These are phyloP conservation scores for Corylus avellana DNA, from an alignment of 306 rosid species.

Conservation along the genomic window DNA sequence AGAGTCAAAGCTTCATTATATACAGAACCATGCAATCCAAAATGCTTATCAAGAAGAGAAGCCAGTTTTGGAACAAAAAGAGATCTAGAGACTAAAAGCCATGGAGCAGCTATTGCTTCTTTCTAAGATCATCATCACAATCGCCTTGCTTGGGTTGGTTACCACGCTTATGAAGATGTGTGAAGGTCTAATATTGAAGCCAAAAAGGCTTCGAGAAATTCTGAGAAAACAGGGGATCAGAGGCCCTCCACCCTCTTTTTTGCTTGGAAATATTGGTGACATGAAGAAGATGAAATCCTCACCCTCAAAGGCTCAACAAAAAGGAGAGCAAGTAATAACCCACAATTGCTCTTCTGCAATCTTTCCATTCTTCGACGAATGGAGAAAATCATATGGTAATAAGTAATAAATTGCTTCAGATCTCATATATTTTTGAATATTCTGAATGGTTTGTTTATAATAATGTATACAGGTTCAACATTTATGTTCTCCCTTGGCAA, in stretches of 20 bases:
- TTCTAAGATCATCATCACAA: constrained; percentile 6
- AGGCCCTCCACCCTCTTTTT: constrained; percentile 44
- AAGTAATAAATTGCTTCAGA: neutral
- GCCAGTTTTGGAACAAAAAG: too few species aligned
- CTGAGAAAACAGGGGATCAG: constrained; percentile 46
- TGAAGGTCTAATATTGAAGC: constrained; percentile 25
- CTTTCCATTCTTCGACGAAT: constrained; percentile 38
- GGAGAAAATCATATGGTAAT: constrained; percentile 39
- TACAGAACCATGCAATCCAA: too few species aligned
- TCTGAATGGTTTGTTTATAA: neutral
- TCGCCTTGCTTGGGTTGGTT: constrained; percentile 11
- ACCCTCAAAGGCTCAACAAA: neutral
- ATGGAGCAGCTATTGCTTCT: constrained; percentile 26
- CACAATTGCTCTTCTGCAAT: constrained; percentile 33
- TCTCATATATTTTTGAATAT: neutral
- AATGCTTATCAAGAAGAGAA: too few species aligned
- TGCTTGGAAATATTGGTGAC: constrained; percentile 42
- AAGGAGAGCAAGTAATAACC: neutral
- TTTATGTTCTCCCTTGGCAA: constrained; percentile 46
- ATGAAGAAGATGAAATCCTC: constrained; percentile 18
- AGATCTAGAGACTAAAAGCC: neutral
- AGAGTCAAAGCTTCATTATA: too few species aligned
- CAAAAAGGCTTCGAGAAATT: constrained; percentile 31
- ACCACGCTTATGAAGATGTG: constrained; percentile 17
- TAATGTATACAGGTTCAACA: constrained; percentile 27